Percentiles rank a stretch among this genome's conserved stretches.
phyloP scores from a whole-genome alignment of 352 stramenopile genomes.

The Phytophthora crassamura region DNA sequence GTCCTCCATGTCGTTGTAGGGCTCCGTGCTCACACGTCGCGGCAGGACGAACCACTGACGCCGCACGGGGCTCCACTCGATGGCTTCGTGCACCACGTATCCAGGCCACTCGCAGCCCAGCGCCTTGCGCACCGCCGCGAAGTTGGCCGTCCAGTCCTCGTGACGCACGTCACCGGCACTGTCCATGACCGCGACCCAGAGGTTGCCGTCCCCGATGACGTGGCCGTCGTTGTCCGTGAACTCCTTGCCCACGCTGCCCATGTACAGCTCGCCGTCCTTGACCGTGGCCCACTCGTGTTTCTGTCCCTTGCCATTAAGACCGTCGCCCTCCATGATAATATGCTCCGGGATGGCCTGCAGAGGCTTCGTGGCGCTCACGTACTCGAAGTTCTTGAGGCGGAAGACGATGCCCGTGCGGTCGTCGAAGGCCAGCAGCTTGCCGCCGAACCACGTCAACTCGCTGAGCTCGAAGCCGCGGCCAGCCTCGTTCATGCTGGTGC shows the following conservation, averaged over 20 bases:
- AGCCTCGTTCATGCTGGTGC: conserved; percentile 92
- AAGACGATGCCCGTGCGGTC: conserved; percentile 99
- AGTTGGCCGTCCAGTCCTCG: conserved; percentile 95
- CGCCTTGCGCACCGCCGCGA: conserved; percentile 92
- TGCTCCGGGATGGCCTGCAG: conserved; percentile 93
- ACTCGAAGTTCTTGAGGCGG: conserved; percentile 93
- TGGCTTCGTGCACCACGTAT: conserved; percentile 98
- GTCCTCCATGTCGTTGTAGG: conserved; percentile 97
- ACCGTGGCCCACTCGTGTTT: conserved; percentile 99
- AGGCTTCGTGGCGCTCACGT: conserved; percentile 46
- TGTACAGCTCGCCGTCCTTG: conserved; percentile 98
- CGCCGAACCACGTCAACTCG: conserved; percentile 91
- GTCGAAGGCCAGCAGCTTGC: conserved; percentile 96
- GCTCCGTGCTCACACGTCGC: conserved; percentile 93
- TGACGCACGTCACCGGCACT: conserved; percentile 79
- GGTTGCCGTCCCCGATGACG: conserved; percentile 96
- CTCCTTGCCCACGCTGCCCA: conserved; percentile 96
- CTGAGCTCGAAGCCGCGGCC: conserved; percentile 96
- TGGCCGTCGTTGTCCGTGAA: conserved; percentile 92
- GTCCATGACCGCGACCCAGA: conserved; percentile 96
- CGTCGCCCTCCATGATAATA: conserved; percentile 98
- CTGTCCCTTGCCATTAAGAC: conserved; percentile 97
- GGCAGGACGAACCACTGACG: conserved; percentile 99
- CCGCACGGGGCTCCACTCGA: conserved; percentile 94
- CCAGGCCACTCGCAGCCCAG: conserved; percentile 91